Base-by-base conservation (phyloP, 1,139 yeast genomes). In the Pichia sp. region DNA sequence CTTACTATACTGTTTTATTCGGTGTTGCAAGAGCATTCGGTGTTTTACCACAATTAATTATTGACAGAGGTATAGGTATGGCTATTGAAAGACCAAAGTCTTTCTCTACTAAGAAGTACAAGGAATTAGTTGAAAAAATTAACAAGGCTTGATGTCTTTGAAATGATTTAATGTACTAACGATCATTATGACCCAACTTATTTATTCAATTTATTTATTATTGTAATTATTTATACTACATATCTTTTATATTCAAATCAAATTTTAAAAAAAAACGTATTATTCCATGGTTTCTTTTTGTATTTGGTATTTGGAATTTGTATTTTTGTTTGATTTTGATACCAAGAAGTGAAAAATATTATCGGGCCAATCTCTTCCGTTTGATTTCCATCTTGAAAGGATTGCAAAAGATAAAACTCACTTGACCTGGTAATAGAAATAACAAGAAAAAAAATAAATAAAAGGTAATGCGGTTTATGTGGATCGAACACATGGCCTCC, bases 21-120 rank as follows among this genome's bases (percentile, higher is more conserved):
- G 99, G 98, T 81, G 97, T 93, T 62, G 84, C 98, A 60, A 87
- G 99, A 78, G 96, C 98, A 54, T 83, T 93, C 61, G 99, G 99
- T 78, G 97, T 93, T 60, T 81, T 91, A 71, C 96, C 97, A 60
- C 98, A 91, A 78, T 81, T 91, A 75, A 89, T 91, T 72, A 84
- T 91, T 75, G 98, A 91, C 79, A 82, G 99, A 72, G 96, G 95
- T 70, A 76, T 90, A 61, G 99, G 98, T 69, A 73, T 87, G 72
- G 89, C 99, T 67, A 88, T 91, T 69, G 99, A 91, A 80, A 87
- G 99, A 78, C 98, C 98, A 75, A 91, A 91, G 80, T 87, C 96
- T 63, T 84, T 90, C 85, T 86, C 96, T 63, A 80, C 84, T 59
- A 81, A 79, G 69, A 80, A 80, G 70, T 80, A 79, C 76, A 78